Evolutionary conservation across 305 asterid genomes (phyloP).

Genomic region (Rubia peregrina): DNA sequence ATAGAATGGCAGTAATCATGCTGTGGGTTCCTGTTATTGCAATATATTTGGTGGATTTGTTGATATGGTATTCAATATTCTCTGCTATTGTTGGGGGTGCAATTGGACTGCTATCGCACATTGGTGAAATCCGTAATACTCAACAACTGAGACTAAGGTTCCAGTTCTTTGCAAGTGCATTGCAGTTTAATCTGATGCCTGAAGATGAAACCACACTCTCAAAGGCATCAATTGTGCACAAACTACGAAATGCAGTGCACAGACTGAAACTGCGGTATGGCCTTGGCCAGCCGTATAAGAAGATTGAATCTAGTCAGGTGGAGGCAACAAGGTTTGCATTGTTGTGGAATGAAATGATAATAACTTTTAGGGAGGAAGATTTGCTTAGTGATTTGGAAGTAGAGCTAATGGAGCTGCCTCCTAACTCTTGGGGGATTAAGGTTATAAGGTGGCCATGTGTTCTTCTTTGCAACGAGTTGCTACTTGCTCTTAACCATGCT

Average conservation of each 20-base stretch:
- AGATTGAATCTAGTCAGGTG: conserved; percentile 88
- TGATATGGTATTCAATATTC: conserved; percentile 68
- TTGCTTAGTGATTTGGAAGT: conserved; percentile 65
- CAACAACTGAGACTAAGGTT: conserved; percentile 78
- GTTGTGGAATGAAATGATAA: conserved; percentile 83
- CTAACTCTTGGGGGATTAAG: conserved; percentile 79
- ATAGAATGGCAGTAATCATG: conserved; percentile 60
- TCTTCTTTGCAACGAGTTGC: conserved; percentile 76
- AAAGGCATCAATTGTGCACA: conserved; percentile 47
- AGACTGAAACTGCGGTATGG: conserved; percentile 84
- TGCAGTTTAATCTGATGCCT: conserved; percentile 83
- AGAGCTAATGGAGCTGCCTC: conserved; percentile 85
- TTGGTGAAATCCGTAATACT: conserved; percentile 85
- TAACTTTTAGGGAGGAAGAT: conserved; percentile 85
- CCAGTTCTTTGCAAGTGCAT: conserved; percentile 95
- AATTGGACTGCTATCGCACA: conserved; percentile 66
- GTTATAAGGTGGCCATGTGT: conserved; percentile 96
- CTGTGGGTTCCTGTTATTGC: conserved; percentile 84
- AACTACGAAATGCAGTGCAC: conserved; percentile 64
- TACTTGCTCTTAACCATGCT: conserved; percentile 73
- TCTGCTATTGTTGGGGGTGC: conserved; percentile 61
- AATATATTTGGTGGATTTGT: conserved; percentile 84
- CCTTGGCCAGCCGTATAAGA: conserved; percentile 76
- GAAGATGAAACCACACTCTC: conserved; percentile 40
- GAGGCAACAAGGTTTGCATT: conserved; percentile 88